Evolutionary conservation across 331 rosid species (phyloP), one percentile per base, ranked within the genome.

Genomic region (Telfairia occidentalis): DNA sequence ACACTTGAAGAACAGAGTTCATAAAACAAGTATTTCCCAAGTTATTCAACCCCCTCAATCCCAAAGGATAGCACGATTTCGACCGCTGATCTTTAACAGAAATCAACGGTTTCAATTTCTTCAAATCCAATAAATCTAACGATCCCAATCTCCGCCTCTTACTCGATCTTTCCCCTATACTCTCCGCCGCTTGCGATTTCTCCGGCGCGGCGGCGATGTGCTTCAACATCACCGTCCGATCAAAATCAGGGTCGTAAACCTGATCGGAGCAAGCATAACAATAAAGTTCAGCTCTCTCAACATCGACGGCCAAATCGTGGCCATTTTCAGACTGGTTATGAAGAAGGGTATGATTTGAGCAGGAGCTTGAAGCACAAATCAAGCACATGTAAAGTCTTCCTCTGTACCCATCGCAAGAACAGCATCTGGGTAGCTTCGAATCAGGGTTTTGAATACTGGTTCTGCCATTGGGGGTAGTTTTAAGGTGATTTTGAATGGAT

Each of bases 1-100:
- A 77, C 18, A 89, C 98, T 80, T 90, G 98, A 88, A 92, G 60
- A 74, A 92, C 96, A 73, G 97, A 92, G 78, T 90, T 92, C 98
- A 92, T 87, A 82, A 90, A 92, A 76, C 98, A 92, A 76, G 98
- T 90, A 64, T 77, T 92, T 24, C 96, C 97, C 79, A 92, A 81
- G 78, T 90, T 87, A 86, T 88, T 92, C 86, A 92, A 86, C 5
- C 97, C 98, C 83, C 98, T 92, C 83, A 92, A 87, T 54, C 93
- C 97, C 80, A 83, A 55, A 75, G 97, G 96, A 76, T 89, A 89
- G 76, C 98, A 92, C 5, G 96, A 89, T 77, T 92, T 90, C 24
- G 83, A 90, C 83, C 87, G 86, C 57, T 63, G 85, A 86, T 92
- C 90, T 49, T 79, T 78, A 71, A 75, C 21, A 28, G 78, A 73